A percentile compares a stretch with the other conserved stretches of the same genome.
Evolutionary conservation across 1,284 basidiomycete genomes (phyloP).

Genomic region (Tylopilus sp.): DNA sequence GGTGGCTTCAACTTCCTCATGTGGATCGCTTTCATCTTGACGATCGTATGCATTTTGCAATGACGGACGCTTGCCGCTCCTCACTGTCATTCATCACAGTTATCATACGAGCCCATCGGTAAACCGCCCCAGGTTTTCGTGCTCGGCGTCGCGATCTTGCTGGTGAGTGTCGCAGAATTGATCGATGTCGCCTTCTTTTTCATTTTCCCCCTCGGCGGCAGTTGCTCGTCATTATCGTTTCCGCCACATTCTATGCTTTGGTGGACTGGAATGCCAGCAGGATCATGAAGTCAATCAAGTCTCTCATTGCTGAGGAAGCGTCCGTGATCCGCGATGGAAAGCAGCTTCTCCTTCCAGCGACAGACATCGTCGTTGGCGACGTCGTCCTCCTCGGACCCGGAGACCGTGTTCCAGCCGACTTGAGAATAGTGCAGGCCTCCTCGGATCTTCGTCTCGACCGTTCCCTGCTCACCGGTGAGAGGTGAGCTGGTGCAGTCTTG

Average conservation of each 20-base stretch:
- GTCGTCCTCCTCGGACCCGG: conserved; percentile 69
- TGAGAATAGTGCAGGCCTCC: conserved; percentile 59
- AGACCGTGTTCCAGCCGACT: conserved; percentile 80
- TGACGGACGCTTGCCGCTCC: conserved; percentile 11
- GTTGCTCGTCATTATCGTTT: conserved; percentile 59
- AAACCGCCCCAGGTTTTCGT: conserved; percentile 46
- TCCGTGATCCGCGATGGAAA: conserved; percentile 53
- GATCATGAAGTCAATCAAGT: conserved; percentile 35
- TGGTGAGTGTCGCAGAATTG: conserved; percentile 56
- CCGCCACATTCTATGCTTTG: conserved; percentile 44
- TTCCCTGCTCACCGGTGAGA: conserved; percentile 56
- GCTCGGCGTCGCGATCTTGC: conserved; percentile 67
- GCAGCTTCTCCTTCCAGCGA: conserved; percentile 62
- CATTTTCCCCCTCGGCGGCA: background rate
- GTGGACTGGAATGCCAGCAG: conserved; percentile 38
- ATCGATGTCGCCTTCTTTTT: conserved; percentile 2
- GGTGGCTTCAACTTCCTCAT: conserved; percentile 52
- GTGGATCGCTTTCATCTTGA: conserved; percentile 48
- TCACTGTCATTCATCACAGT: conserved; percentile 41
- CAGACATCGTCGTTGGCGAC: conserved; percentile 80
- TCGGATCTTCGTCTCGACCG: conserved; percentile 57
- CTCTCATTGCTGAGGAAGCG: conserved; percentile 39
- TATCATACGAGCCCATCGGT: conserved; percentile 46
- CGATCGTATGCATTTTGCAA: conserved; percentile 32
- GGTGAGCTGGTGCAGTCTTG: conserved; percentile 21